A percentile compares a stretch with the other conserved stretches of the same genome.
Conservation (phyloP, 1,284 basidiomycete species). For the Trametes pubescens region DNA sequence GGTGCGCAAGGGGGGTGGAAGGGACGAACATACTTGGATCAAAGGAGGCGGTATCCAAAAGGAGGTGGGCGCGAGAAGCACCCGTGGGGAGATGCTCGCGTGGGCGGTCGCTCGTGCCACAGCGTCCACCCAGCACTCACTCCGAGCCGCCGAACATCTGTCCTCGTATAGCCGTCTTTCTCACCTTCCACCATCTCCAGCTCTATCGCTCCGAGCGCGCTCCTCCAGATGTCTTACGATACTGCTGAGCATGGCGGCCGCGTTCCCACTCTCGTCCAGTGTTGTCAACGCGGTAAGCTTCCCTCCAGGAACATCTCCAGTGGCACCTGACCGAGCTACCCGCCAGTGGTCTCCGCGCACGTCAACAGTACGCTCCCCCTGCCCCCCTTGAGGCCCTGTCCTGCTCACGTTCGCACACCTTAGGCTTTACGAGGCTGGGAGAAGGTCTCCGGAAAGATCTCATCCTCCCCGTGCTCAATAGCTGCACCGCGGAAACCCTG, state of each 20-base stretch:
- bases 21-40: constrained; percentile 31
- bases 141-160: constrained; percentile 14
- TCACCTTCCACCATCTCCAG: constrained; percentile 20
- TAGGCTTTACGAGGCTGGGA: constrained; percentile 40
- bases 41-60: constrained; percentile 31
- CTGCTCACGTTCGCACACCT: constrained; percentile 8
- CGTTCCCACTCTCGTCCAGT: constrained; percentile 53
- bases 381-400: background rate
- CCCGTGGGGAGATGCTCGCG: constrained; percentile 28
- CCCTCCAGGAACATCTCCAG: constrained; percentile 22
- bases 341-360: constrained; percentile 59
- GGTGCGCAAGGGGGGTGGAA: constrained; percentile 5
- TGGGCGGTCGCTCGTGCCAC: constrained; percentile 10
- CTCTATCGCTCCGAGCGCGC: constrained; percentile 12
- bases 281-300: constrained; percentile 52
- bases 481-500: constrained; percentile 74
- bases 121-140: background rate
- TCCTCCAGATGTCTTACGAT: constrained; percentile 29
- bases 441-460: constrained; percentile 67
- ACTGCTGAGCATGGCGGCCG: constrained; percentile 36
- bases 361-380: constrained; percentile 57
- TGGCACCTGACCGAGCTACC: constrained; percentile 31
- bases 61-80: constrained; percentile 25
- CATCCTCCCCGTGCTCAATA: constrained; percentile 73
- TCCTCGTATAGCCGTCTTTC: constrained; percentile 23